A percentile compares a stretch with the other conserved stretches of the same genome.
Evolutionary conservation across 768 basidiomycete genomes (phyloP).

Genomic region (Amyloporia xantha): DNA sequence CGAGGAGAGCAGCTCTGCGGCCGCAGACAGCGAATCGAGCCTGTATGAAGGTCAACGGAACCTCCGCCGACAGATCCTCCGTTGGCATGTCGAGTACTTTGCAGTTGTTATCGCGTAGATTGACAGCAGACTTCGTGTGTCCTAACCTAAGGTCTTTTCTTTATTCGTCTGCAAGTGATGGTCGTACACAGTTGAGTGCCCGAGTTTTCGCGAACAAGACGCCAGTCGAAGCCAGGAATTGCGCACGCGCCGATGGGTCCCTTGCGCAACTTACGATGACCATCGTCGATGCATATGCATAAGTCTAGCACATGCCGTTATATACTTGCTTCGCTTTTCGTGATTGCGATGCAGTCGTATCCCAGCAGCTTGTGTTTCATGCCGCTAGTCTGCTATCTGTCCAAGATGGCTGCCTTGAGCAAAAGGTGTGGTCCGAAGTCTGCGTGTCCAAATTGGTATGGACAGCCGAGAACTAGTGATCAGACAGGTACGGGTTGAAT

Average conservation of each 20-base stretch:
- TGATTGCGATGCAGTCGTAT: constrained; percentile 2
- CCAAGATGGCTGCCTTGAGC: constrained; percentile 3
- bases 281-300: constrained; percentile 28
- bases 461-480: no score
- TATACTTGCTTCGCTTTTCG: no score
- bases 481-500: no score
- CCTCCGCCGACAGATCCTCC: constrained; percentile 29
- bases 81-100: constrained; percentile 25
- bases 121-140: neutral
- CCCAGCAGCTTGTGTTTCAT: constrained; percentile 7
- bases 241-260: constrained; percentile 22
- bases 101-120: constrained; percentile 8
- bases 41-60: constrained; percentile 36
- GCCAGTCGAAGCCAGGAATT: constrained; percentile 32
- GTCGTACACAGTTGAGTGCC: constrained; percentile 17
- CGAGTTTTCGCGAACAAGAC: constrained; percentile 18
- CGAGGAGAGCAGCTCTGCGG: constrained; percentile 54
- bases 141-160: no score
- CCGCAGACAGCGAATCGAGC: constrained; percentile 37
- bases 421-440: no score
- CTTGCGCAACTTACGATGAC: constrained; percentile 22
- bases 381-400: neutral
- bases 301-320: constrained; percentile 15
- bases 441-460: no score
- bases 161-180: constrained; percentile 14